Conservation (phyloP, 176 grass and related monocot genomes). For the Puya raimondii region DNA sequence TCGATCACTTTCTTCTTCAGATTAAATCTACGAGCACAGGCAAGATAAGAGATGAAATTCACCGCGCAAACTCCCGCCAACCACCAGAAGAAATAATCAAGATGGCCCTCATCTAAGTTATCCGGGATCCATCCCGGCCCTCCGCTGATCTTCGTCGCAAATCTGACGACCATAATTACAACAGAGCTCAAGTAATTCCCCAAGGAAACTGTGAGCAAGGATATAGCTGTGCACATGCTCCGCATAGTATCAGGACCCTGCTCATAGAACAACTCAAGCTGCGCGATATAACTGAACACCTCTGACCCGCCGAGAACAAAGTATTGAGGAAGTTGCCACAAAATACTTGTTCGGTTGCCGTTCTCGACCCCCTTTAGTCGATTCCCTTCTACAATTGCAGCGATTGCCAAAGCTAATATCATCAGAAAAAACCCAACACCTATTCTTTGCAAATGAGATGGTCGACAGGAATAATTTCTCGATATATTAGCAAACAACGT, state of each 20-base stretch:
- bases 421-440: constrained; percentile 53
- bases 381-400: constrained; percentile 48
- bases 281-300: constrained; percentile 69
- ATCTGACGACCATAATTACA: constrained; percentile 29
- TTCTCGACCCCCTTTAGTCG: constrained; percentile 26
- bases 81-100: constrained; percentile 73
- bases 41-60: constrained; percentile 52
- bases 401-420: constrained; percentile 33
- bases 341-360: constrained; percentile 33
- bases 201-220: constrained; percentile 55
- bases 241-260: constrained; percentile 56
- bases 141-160: constrained; percentile 11
- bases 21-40: constrained; percentile 47
- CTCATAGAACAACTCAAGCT: constrained; percentile 68
- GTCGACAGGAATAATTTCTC: constrained; percentile 23
- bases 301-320: constrained; percentile 57
- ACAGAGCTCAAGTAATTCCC: constrained; percentile 80
- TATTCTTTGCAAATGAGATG: constrained; percentile 59
- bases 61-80: constrained; percentile 41
- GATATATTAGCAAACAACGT: constrained; percentile 34
- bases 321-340: constrained; percentile 65
- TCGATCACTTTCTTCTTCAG: constrained; percentile 50
- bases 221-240: constrained; percentile 54
- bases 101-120: constrained; percentile 61
- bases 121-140: constrained; percentile 53